Base-by-base conservation (phyloP, 495 filamentous ascomycete species). In the Penicillium parvum region DNA sequence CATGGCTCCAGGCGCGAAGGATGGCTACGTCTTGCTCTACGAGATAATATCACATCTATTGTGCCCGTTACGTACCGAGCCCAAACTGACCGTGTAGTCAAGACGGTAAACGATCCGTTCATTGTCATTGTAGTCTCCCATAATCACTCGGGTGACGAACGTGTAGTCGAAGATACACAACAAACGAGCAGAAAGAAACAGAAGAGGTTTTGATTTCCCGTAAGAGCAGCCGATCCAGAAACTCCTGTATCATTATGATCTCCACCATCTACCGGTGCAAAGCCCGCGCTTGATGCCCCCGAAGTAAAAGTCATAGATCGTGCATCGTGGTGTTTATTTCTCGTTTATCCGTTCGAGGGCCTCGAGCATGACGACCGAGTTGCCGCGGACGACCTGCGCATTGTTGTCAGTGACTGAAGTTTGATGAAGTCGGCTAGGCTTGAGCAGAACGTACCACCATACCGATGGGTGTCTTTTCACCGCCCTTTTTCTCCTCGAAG, bases 321-420 rank as follows among this genome's bases (percentile, higher is more conserved):
- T 43, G 44, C 30, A 28, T 47, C 26, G 19, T 43, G 27, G 50
- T 27, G n/a, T 46, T 60, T 61, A 72, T 66, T 66, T 70, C 30
- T 75, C 72, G 60, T 61, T 72, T 58, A 82, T 82, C 46, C 78
- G 76, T 43, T 82, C 79, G 30, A 82, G 60, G 32, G 79, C 79
- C 75, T 96, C 90, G 18, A 96, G 75, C 88, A 96, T 96, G 32
- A 96, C 88, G 7, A 96, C 88, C 5, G 89, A 95, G 68, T 96
- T 96, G 41, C 90, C 90, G 47, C 90, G 84, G 54, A 96, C 95
- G 40, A 83, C 75, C 76, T 78, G 21, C 4, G 7, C 6, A n/a
- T n/a, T n/a, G n/a, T 4, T 16, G 4, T 34, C 42, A 42, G 27
- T 47, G 40, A 39, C 10, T 50, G 45, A 16, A 15, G n/a, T 14